Conservation (phyloP, 176 grass and related monocot species). For the Echinochloa phyllopogon region DNA sequence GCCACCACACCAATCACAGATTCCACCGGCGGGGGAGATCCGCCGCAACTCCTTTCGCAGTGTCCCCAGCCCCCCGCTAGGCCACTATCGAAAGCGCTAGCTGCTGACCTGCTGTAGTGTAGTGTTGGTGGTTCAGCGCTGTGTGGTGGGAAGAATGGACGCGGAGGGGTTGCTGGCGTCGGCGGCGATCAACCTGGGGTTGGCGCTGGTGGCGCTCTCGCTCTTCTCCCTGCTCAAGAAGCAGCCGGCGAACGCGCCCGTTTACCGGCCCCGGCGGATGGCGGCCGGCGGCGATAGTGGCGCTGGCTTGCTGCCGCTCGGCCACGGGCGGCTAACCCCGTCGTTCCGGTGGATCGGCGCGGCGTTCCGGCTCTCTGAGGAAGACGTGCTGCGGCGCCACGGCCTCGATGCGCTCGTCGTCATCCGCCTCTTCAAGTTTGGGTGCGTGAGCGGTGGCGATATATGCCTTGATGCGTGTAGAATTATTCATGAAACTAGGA, state of each 20-base stretch:
- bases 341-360: conserved; percentile 68
- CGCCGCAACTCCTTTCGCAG: too few relatives aligned
- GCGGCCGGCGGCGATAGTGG: conserved; percentile 13
- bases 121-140: not conserved
- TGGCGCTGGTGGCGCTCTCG: conserved; percentile 74
- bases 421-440: conserved; percentile 84
- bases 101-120: not conserved
- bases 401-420: conserved; percentile 83
- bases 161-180: conserved; percentile 67
- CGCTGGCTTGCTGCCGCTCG: conserved; percentile 46
- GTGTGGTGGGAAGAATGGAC: conserved; percentile 48
- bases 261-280: conserved; percentile 67
- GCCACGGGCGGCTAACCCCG: conserved; percentile 47
- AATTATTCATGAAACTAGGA: not conserved
- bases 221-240: conserved; percentile 90
- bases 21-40: not conserved
- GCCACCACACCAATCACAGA: not conserved
- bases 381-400: conserved; percentile 61
- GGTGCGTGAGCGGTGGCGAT: conserved; percentile 26
- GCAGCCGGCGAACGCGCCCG: conserved; percentile 73
- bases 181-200: conserved; percentile 74
- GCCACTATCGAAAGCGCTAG: too few relatives aligned
- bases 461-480: not conserved
- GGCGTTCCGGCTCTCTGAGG: conserved; percentile 72
- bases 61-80: too few relatives aligned